Conservation (phyloP, 2,329 filamentous ascomycete genomes). For the Rhinocladiella mackenziei region DNA sequence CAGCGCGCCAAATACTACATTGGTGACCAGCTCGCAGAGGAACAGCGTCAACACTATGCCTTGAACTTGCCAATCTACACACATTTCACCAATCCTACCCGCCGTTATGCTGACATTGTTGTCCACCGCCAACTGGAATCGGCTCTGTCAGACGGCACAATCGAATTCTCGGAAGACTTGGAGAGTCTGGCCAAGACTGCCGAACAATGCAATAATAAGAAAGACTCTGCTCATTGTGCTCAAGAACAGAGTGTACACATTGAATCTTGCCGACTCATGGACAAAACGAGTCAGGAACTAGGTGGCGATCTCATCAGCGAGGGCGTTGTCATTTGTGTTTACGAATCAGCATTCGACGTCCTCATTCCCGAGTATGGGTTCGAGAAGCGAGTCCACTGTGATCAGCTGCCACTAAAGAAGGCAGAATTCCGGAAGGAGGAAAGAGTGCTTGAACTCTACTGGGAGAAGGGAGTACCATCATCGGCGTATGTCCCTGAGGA, state of each 20-base stretch:
- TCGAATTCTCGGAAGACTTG: conserved; percentile 84
- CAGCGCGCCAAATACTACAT: conserved; percentile 94
- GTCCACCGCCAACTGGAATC: conserved; percentile 93
- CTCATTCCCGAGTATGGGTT: conserved; percentile 98
- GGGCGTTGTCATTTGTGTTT: conserved; percentile 93
- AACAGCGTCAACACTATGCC: conserved; percentile 81
- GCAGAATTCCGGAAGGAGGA: conserved; percentile 98
- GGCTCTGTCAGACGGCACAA: conserved; percentile 72
- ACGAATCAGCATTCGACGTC: conserved; percentile 97
- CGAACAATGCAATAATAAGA: conserved; percentile 97
- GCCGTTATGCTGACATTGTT: conserved; percentile 89
- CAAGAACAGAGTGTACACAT: conserved; percentile 99
- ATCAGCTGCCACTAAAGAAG: conserved; percentile 94
- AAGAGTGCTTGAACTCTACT: conserved; percentile 91
- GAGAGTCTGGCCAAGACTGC: conserved; percentile 87
- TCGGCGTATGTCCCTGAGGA: conserved; percentile 96
- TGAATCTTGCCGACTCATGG: conserved; percentile 93
- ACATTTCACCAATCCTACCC: conserved; percentile 92
- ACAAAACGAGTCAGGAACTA: conserved; percentile 78
- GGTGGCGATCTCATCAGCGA: conserved; percentile 92
- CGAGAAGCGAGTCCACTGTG: conserved; percentile 98
- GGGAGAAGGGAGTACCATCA: conserved; percentile 98
- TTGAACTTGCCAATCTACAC: conserved; percentile 93
- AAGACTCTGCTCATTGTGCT: conserved; percentile 93
- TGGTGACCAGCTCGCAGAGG: conserved; percentile 70